Evolutionary conservation across 805 yeast genomes (phyloP), one percentile per base, ranked within the genome.

Genomic region (Ogataea paradorogensis): DNA sequence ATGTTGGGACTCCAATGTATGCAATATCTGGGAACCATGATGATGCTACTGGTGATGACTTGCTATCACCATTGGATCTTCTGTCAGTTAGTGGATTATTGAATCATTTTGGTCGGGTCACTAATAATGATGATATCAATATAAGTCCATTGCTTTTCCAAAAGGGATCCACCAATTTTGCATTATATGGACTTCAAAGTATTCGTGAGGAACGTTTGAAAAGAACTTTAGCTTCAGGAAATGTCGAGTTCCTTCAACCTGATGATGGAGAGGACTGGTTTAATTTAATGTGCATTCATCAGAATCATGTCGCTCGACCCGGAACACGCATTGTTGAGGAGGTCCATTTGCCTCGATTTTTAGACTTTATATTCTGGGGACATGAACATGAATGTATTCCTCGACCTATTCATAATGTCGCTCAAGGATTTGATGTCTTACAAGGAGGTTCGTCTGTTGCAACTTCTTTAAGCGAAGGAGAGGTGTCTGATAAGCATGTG

Each of bases 21-120:
- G 91, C 90, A 6, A 91, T 93, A 4, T 80, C 91, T 32, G 99
- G 99, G 2, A 93, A 93, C 55, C 99, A 93, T 59, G 99, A 93
- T 62, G 98, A 93, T 62, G 87, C 96, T 3, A 85, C 95, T 0
- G 98, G 98, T 1, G 85, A 80, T 38, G 82, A 83, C 15, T 64
- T 86, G 38, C 66, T 93, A 10, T 80, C 90, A 39, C 95, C 99
- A 0, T 69, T 93, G 69, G 99, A 93, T 61, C 65, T 93, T 3
- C 65, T 93, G 9, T 76, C 86, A 14, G 86, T 84, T 6, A 67
- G 87, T 2, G 98, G 98, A 0, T 65, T 90, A 39, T 64, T 93
- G 21, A 93, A 93, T 60, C 95, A 89, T 64, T 89, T 88, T 61
- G 99, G 99, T 1, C 75, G 84, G 50, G 83, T 87, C 1, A 66